phyloP scores from a whole-genome alignment of 306 rosid species.

The Sindora glabra region DNA sequence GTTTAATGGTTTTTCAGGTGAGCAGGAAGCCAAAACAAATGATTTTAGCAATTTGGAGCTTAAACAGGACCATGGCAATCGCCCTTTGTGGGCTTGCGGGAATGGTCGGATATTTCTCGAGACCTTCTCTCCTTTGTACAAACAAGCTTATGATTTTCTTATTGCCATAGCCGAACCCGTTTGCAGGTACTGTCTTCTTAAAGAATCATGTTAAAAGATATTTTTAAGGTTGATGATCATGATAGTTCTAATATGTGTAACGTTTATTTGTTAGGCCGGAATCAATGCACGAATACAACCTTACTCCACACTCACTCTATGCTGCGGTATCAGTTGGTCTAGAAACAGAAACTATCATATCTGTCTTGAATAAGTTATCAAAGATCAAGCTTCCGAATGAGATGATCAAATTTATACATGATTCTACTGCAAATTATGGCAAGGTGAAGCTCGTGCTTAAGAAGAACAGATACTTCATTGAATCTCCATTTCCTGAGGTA shows the following conservation, averaged over 20 bases:
- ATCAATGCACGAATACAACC: constrained; percentile 91
- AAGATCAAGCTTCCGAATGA: constrained; percentile 96
- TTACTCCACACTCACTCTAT: constrained; percentile 87
- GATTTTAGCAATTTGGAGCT: constrained; percentile 83
- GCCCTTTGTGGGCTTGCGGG: constrained; percentile 96
- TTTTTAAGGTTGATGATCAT: neutral
- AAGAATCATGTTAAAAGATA: too few species aligned
- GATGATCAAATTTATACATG: constrained; percentile 79
- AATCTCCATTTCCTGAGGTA: constrained; percentile 92
- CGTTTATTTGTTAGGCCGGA: constrained; percentile 62
- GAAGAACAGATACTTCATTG: constrained; percentile 80
- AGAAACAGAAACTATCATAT: constrained; percentile 73
- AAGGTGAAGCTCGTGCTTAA: constrained; percentile 96
- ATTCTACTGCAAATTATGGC: constrained; percentile 87
- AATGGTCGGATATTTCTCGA: constrained; percentile 93
- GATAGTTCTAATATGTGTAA: neutral
- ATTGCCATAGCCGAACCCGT: constrained; percentile 94
- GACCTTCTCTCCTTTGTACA: constrained; percentile 84
- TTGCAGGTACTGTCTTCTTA: constrained; percentile 52
- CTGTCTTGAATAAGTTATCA: constrained; percentile 76
- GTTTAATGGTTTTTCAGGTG: constrained; percentile 19
- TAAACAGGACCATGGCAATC: constrained; percentile 68
- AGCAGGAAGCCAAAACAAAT: constrained; percentile 44
- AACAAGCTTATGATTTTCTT: constrained; percentile 94
- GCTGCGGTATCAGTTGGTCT: constrained; percentile 96